phyloP scores from a whole-genome alignment of 768 basidiomycete species.

The Tulasnella sp. region DNA sequence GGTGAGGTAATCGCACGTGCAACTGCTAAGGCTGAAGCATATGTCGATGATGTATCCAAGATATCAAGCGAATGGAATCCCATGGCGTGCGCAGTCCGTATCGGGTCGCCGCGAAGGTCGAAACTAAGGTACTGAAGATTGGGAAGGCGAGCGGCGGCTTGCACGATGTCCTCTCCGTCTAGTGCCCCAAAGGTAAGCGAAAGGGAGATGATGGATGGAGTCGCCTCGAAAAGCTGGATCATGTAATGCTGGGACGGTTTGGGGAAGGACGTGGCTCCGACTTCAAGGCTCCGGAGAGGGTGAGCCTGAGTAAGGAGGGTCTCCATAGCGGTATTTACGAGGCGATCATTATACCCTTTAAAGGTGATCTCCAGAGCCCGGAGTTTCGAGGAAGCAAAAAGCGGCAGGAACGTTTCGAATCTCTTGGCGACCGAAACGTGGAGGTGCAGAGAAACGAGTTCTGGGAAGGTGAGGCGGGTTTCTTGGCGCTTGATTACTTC shows the following conservation, averaged over 20 bases:
- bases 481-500: not conserved
- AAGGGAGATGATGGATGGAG: not conserved
- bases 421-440: not conserved
- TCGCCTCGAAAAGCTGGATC: not conserved
- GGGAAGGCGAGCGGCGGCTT: not conserved
- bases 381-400: not conserved
- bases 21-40: not conserved
- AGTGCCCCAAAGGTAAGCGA: not conserved
- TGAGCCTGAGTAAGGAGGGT: not conserved
- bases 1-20: not conserved
- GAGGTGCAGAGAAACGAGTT: not conserved
- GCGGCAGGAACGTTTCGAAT: not conserved
- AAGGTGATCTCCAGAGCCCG: not conserved
- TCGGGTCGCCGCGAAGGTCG: not conserved
- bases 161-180: not conserved
- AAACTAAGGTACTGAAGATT: not conserved
- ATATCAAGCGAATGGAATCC: not conserved
- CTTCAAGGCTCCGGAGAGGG: not conserved
- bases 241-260: not conserved
- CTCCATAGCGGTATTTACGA: not conserved
- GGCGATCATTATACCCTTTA: not conserved
- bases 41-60: not conserved
- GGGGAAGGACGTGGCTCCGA: not conserved
- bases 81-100: not conserved
- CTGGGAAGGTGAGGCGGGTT: not conserved